Evolutionary conservation across 2,329 filamentous ascomycete genomes (phyloP).

Genomic region (Didymellaceae sp.): DNA sequence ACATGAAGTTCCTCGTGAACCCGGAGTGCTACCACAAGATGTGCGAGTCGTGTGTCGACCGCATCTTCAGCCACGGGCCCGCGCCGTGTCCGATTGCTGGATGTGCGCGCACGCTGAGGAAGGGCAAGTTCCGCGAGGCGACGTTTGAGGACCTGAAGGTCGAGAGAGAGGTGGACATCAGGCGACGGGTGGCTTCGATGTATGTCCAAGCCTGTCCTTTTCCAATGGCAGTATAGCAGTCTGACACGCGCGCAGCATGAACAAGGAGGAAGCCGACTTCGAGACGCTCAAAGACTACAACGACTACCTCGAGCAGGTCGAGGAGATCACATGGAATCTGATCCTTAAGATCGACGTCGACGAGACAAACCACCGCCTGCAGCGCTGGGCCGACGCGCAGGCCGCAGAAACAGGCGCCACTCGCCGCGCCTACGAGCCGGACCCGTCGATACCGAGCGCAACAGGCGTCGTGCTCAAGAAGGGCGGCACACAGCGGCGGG

Average conservation of each 20-base stretch:
- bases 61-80: constrained; percentile 90
- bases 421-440: constrained; percentile 39
- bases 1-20: constrained; percentile 95
- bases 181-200: constrained; percentile 71
- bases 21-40: constrained; percentile 99
- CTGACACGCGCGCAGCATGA: constrained; percentile 76
- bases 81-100: constrained; percentile 90
- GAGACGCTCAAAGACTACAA: constrained; percentile 84
- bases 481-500: constrained; percentile 66
- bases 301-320: constrained; percentile 91
- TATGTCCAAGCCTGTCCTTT: too few relatives aligned
- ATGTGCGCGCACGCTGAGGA: constrained; percentile 85
- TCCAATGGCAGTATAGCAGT: too few relatives aligned
- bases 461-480: constrained; percentile 62
- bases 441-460: constrained; percentile 23
- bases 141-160: constrained; percentile 89
- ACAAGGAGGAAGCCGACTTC: constrained; percentile 90
- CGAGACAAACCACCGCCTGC: constrained; percentile 66
- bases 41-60: constrained; percentile 94
- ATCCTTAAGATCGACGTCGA: constrained; percentile 73
- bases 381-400: constrained; percentile 76
- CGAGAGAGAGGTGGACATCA: constrained; percentile 92
- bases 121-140: constrained; percentile 81
- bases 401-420: constrained; percentile 57
- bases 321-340: constrained; percentile 88